These are phyloP conservation scores for Microsporum ferrugineum DNA, from an alignment of 2,329 filamentous ascomycete genomes.

Conservation along the genomic window DNA sequence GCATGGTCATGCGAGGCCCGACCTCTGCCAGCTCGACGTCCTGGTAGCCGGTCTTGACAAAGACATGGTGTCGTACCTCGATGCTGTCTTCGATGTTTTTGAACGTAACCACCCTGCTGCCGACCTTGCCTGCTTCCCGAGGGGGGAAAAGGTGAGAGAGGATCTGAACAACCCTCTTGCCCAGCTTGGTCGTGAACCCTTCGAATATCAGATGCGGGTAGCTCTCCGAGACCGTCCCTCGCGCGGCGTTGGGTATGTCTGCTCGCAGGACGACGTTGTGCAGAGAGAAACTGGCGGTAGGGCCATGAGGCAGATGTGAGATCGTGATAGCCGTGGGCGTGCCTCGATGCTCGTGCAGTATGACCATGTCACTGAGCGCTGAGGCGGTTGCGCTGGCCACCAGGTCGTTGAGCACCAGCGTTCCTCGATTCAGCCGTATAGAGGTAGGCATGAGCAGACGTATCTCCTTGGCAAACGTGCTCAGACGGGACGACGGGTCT, in stretches of 20 bases:
- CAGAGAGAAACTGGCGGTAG: slow-evolving; percentile 74
- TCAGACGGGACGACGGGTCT: slow-evolving; percentile 70
- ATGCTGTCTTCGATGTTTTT: slow-evolving; percentile 82
- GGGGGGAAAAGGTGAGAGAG: slow-evolving; percentile 92
- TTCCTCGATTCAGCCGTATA: slow-evolving; percentile 84
- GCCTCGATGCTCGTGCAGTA: slow-evolving; percentile 86
- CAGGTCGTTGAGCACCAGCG: slow-evolving; percentile 74
- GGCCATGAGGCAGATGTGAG: slow-evolving; percentile 78
- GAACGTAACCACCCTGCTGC: slow-evolving; percentile 82
- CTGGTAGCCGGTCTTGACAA: slow-evolving; percentile 83
- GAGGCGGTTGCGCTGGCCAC: slow-evolving; percentile 69
- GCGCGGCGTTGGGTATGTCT: slow-evolving; percentile 78
- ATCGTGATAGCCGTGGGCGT: slow-evolving; percentile 82
- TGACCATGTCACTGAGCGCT: slow-evolving; percentile 70
- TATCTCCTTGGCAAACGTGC: slow-evolving; percentile 89
- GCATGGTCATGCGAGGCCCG: slow-evolving; percentile 94
- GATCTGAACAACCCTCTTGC: slow-evolving; percentile 73
- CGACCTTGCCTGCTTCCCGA: slow-evolving; percentile 70
- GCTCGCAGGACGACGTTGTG: slow-evolving; percentile 88
- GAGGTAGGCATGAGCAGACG: slow-evolving; percentile 70
- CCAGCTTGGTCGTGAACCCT: slow-evolving; percentile 71
- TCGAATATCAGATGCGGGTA: slow-evolving; percentile 96
- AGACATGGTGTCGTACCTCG: slow-evolving; percentile 86
- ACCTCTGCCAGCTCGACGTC: slow-evolving; percentile 82
- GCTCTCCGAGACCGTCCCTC: slow-evolving; percentile 79